These are phyloP conservation scores for Barnettozyma sucrosica DNA, from an alignment of 805 yeast species.

Conservation along the genomic window DNA sequence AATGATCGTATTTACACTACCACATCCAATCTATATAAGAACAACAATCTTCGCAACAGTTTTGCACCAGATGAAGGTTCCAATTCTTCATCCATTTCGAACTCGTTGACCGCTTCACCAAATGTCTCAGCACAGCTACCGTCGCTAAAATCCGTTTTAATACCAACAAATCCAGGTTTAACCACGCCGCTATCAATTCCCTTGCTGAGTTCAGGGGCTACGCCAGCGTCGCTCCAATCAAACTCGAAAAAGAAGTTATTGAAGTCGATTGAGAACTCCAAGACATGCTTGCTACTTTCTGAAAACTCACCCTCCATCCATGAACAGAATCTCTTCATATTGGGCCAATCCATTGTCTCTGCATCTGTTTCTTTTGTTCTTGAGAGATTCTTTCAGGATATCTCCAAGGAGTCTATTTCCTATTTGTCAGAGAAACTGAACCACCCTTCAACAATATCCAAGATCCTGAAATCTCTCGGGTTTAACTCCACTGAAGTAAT, in stretches of 20 bases:
- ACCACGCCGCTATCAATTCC: background rate
- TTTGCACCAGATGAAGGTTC: background rate
- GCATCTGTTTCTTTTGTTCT: conserved; percentile 56
- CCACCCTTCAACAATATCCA: conserved; percentile 31
- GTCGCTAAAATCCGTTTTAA: conserved; percentile 5
- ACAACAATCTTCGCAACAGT: background rate
- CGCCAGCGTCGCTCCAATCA: conserved; percentile 1
- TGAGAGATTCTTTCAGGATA: conserved; percentile 53
- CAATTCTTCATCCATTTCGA: background rate
- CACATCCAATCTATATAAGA: background rate
- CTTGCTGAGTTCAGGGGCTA: background rate
- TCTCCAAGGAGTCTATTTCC: conserved; percentile 49
- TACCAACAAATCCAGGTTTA: conserved; percentile 1
- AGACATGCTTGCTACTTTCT: conserved; percentile 49
- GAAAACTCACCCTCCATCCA: conserved; percentile 23
- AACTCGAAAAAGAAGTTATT: conserved; percentile 32
- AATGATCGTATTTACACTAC: background rate
- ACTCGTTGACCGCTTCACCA: conserved; percentile 4
- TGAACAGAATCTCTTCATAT: conserved; percentile 42
- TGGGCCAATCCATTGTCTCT: conserved; percentile 53
- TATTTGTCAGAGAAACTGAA: conserved; percentile 43
- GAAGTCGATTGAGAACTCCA: conserved; percentile 52
- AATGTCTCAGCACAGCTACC: conserved; percentile 3
- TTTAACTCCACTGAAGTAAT: conserved; percentile 20
- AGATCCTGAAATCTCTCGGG: conserved; percentile 33